phyloP scores from a whole-genome alignment of 2,329 filamentous ascomycete species.

The Xylaria sp. region DNA sequence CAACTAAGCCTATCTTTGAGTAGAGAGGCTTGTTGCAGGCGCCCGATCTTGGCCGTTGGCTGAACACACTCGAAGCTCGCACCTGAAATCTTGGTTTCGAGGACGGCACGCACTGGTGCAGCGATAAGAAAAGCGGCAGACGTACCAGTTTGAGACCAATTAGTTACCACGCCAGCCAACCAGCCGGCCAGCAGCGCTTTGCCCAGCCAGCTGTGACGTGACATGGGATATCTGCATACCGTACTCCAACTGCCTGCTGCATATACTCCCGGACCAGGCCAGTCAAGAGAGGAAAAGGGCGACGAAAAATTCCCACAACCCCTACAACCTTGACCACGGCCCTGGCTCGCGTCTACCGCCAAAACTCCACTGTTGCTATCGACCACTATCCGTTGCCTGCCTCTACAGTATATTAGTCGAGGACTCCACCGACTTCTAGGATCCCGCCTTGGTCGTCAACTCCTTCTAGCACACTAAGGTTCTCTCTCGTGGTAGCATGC shows the following conservation, averaged over 20 bases:
- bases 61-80: conserved; percentile 14
- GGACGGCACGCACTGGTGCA: conserved; percentile 16
- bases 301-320: conserved; percentile 26
- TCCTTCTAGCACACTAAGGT: not conserved
- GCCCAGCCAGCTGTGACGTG: conserved; percentile 24
- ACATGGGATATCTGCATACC: conserved; percentile 39
- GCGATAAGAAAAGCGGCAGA: conserved; percentile 31
- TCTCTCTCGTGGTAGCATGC: conserved; percentile 21
- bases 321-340: conserved; percentile 28
- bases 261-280: conserved; percentile 26
- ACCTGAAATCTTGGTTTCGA: conserved; percentile 11
- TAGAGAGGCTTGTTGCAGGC: conserved; percentile 19
- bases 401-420: conserved; percentile 25
- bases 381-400: conserved; percentile 13
- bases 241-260: conserved; percentile 36
- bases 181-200: conserved; percentile 18
- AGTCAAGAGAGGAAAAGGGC: conserved; percentile 32
- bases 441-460: conserved; percentile 11
- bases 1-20: not conserved
- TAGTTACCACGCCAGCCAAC: conserved; percentile 14
- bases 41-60: conserved; percentile 19
- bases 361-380: conserved; percentile 24
- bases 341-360: conserved; percentile 31
- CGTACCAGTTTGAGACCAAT: conserved; percentile 23
- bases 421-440: conserved; percentile 14